Percentiles rank a stretch among this genome's conserved stretches.
Conservation (phyloP, 306 rosid genomes). For the Elaeagnus macrophylla region DNA sequence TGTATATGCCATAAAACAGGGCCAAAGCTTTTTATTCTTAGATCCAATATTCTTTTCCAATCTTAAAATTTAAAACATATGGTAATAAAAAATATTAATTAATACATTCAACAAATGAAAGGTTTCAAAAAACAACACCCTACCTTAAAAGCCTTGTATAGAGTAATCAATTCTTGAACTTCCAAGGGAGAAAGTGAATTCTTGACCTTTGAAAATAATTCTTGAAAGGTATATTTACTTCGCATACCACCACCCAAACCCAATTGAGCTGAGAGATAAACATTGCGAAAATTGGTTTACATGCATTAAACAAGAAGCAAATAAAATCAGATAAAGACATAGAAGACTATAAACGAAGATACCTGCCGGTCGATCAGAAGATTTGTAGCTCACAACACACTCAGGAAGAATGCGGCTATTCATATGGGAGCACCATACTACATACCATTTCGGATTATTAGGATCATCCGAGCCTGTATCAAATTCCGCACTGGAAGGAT, state of each 20-base stretch:
- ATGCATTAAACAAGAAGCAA: background rate
- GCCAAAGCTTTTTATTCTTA: slow-evolving; percentile 6
- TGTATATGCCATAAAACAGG: slow-evolving; percentile 18
- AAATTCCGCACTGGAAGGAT: slow-evolving; percentile 34
- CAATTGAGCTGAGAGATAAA: slow-evolving; percentile 18
- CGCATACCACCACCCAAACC: slow-evolving; percentile 2
- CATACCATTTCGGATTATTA: slow-evolving; percentile 40
- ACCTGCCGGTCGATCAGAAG: slow-evolving; percentile 25
- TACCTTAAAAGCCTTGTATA: slow-evolving; percentile 31
- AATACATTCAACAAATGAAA: background rate
- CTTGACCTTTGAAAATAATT: slow-evolving; percentile 32
- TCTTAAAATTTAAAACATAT: background rate
- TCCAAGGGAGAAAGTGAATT: slow-evolving; percentile 29
- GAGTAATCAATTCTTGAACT: slow-evolving; percentile 22
- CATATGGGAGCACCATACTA: slow-evolving; percentile 46
- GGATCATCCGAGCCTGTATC: slow-evolving; percentile 54
- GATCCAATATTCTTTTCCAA: background rate
- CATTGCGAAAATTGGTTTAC: slow-evolving; percentile 3
- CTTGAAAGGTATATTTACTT: slow-evolving; percentile 10
- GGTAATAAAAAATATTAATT: background rate
- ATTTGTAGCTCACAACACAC: slow-evolving; percentile 50
- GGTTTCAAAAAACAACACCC: background rate
- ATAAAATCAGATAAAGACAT: background rate
- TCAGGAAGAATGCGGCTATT: slow-evolving; percentile 47
- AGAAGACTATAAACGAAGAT: background rate